A percentile compares a stretch with the other conserved stretches of the same genome.
Evolutionary conservation across 352 stramenopile genomes (phyloP).

Genomic region (Globisporangium okanoganense): DNA sequence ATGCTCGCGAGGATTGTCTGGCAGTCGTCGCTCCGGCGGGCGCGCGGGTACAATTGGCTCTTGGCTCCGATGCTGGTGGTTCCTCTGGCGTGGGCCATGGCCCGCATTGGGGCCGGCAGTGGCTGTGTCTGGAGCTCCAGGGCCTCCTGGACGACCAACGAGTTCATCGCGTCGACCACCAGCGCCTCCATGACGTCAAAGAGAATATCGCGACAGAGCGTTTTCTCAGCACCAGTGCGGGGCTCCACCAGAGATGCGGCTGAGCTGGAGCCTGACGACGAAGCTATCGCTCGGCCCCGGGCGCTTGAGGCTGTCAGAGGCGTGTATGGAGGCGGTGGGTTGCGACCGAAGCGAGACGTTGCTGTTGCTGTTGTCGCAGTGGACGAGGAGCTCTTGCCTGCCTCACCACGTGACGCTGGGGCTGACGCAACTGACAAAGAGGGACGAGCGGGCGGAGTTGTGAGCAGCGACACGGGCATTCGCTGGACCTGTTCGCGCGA

Average conservation of each 20-base stretch:
- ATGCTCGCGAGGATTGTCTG: slow-evolving; percentile 53
- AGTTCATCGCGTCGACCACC: slow-evolving; percentile 53
- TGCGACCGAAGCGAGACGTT: not conserved
- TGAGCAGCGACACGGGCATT: slow-evolving; percentile 25
- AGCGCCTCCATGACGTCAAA: slow-evolving; percentile 57
- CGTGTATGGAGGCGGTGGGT: not conserved
- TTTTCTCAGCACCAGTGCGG: slow-evolving; percentile 7
- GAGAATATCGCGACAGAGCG: slow-evolving; percentile 38
- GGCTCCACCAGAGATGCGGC: not conserved
- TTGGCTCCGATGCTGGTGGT: slow-evolving; percentile 3
- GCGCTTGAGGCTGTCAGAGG: slow-evolving; percentile 7
- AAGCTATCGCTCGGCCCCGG: not conserved
- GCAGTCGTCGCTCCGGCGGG: slow-evolving; percentile 54
- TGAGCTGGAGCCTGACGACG: not conserved
- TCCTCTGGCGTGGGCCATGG: slow-evolving; percentile 16
- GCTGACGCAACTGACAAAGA: not conserved
- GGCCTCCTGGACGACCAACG: slow-evolving; percentile 38
- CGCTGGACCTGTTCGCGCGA: slow-evolving; percentile 28
- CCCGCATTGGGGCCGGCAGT: slow-evolving; percentile 23
- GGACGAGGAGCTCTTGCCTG: not conserved
- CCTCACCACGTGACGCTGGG: not conserved
- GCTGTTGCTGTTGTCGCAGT: not conserved
- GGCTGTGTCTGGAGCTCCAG: slow-evolving; percentile 36
- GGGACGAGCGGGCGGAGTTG: not conserved
- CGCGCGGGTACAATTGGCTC: slow-evolving; percentile 20